phyloP scores from a whole-genome alignment of 2,329 filamentous ascomycete genomes.

The Penicillium occitanis region DNA sequence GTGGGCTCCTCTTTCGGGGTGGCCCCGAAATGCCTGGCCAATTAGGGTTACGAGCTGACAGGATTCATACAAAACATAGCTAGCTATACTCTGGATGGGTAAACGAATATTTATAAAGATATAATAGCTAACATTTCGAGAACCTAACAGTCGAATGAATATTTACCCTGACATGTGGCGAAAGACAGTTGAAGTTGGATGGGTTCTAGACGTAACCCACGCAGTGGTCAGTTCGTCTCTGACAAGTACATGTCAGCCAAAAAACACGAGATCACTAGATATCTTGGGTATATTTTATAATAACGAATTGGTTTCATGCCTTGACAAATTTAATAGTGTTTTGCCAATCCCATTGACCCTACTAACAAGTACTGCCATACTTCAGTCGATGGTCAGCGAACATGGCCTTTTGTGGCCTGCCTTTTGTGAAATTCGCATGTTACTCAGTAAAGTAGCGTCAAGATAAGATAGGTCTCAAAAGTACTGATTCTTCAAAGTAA shows the following conservation, averaged over 20 bases:
- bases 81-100: neutral
- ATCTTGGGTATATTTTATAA: neutral
- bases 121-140: neutral
- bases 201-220: neutral
- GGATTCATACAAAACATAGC: neutral
- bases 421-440: neutral
- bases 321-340: neutral
- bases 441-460: neutral
- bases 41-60: neutral
- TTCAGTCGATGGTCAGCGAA: neutral
- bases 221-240: neutral
- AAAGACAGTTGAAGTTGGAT: neutral
- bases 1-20: neutral
- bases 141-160: neutral
- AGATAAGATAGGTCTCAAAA: neutral
- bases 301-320: neutral
- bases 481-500: neutral
- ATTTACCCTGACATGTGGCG: neutral
- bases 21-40: neutral
- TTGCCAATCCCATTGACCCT: neutral
- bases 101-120: neutral
- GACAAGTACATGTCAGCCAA: neutral
- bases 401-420: neutral
- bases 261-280: neutral
- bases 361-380: neutral